Evolutionary conservation across 305 asterid species (phyloP).

Genomic region (Fraxinus albicans): DNA sequence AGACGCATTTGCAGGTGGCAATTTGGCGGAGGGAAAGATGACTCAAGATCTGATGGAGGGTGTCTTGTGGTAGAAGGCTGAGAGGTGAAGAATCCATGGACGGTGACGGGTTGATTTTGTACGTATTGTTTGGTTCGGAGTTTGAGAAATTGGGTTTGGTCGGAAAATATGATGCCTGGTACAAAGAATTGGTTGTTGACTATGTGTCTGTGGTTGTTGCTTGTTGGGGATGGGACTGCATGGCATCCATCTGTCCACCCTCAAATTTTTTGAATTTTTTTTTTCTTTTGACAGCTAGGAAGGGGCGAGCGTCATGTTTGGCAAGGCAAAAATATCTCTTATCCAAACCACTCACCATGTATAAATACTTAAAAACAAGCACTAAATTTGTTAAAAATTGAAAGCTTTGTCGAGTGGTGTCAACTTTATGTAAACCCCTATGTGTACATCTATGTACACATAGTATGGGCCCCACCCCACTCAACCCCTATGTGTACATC

Average conservation of each 20-base stretch:
- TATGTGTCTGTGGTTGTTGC: not conserved
- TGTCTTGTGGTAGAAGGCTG: conserved; percentile 71
- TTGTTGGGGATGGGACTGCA: not conserved
- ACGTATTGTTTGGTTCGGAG: not conserved
- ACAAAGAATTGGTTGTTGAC: not conserved
- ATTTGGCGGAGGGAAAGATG: conserved; percentile 73
- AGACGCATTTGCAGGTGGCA: conserved; percentile 66
- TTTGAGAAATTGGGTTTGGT: not conserved
- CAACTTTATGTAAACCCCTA: too few species aligned
- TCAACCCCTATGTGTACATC: too few species aligned
- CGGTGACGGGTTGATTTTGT: not conserved
- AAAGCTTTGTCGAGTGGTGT: not conserved
- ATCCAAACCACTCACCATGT: not conserved
- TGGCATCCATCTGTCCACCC: not conserved
- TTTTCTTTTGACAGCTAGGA: not conserved
- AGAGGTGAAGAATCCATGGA: conserved; percentile 76
- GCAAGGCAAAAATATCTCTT: not conserved
- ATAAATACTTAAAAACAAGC: not conserved
- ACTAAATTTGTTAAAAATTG: not conserved
- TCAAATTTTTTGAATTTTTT: not conserved
- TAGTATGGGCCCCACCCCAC: too few species aligned
- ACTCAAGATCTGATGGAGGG: conserved; percentile 73
- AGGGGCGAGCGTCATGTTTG: not conserved
- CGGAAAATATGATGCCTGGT: not conserved
- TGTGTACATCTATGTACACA: too few species aligned